Evolutionary conservation across 108 stramenopile species (phyloP), one percentile per base, ranked within the genome.

Genomic region (Stephanodiscus minutulus): DNA sequence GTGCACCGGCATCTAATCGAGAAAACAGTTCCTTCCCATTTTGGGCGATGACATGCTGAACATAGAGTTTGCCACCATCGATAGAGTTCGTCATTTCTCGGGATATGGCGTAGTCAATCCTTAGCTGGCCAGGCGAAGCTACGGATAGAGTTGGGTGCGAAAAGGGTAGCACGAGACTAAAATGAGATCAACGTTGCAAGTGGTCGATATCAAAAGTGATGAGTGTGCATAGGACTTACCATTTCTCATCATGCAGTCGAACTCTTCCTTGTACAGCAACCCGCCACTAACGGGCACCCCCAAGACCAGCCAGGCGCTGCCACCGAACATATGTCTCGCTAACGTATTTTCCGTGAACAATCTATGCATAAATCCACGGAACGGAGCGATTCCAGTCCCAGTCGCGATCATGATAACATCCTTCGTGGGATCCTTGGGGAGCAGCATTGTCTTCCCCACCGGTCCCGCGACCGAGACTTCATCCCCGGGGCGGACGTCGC

Each of bases 381-480:
- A 95, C 49, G 94, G 94, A 0, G 94, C 94, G 78, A 95, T 90
- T 11, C 94, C 94, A 7, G 94, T 95, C 5, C 94, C 94, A 11
- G 94, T 95, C 6, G 91, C 94, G 43, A 95, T 89, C 91, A 95
- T 91, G 74, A 95, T 92, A 27, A 95, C 70, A 62, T 92, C 91
- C 58, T 68, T 82, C 29, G 61, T 70, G 17, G 88, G 82, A 79
- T 88, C 83, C 17, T 85, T 57, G 6, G 94, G 94, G 11, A 95
- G 60, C n/a, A 91, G 63, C 94, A 95, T 92, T 17, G 91, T 91
- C 74, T 95, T 95, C 7, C 94, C 94, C 28, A 91, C 88, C 7
- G 94, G 90, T 36, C 94, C 94, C 5, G 94, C 91, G 13, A 95
- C 90, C 13, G 60, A 27, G 28, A 92, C 86, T 22, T 52, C 56